Conservation (phyloP, 2,329 filamentous ascomycete genomes). For the Hypomyces rosellus region DNA sequence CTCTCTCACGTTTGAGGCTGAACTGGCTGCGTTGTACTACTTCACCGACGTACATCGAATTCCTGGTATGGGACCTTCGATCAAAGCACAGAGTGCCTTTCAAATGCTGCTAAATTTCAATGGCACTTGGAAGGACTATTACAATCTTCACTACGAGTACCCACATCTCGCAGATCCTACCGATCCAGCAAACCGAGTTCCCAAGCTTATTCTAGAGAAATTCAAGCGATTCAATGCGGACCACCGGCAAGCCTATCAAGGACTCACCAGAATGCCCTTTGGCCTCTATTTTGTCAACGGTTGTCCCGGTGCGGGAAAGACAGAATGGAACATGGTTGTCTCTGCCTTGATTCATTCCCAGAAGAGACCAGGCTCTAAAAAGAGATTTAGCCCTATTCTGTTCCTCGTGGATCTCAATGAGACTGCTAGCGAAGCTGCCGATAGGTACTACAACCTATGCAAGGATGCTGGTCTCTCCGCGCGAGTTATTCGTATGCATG, state of each 20-base stretch:
- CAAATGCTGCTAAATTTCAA: conserved; percentile 28
- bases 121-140: conserved; percentile 13
- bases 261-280: conserved; percentile 32
- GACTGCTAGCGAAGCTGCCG: conserved; percentile 39
- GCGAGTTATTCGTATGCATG: conserved; percentile 34
- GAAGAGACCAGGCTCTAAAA: conserved; percentile 16
- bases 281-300: conserved; percentile 40
- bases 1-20: conserved; percentile 26
- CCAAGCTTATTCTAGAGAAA: conserved; percentile 20
- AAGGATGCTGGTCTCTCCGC: conserved; percentile 28
- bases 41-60: conserved; percentile 18
- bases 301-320: conserved; percentile 43
- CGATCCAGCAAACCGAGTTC: conserved; percentile 15
- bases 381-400: conserved; percentile 28
- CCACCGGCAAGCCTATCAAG: conserved; percentile 31
- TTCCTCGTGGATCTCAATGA: conserved; percentile 44
- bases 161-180: conserved; percentile 29
- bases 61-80: conserved; percentile 14
- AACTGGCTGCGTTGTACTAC: conserved; percentile 24
- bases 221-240: conserved; percentile 31
- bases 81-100: conserved; percentile 23
- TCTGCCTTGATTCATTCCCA: conserved; percentile 32
- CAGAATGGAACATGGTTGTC: conserved; percentile 39
- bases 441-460: conserved; percentile 34
- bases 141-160: conserved; percentile 22